These are phyloP conservation scores for Pseudevernia furfuracea DNA, from an alignment of 495 filamentous ascomycete species.

Conservation along the genomic window DNA sequence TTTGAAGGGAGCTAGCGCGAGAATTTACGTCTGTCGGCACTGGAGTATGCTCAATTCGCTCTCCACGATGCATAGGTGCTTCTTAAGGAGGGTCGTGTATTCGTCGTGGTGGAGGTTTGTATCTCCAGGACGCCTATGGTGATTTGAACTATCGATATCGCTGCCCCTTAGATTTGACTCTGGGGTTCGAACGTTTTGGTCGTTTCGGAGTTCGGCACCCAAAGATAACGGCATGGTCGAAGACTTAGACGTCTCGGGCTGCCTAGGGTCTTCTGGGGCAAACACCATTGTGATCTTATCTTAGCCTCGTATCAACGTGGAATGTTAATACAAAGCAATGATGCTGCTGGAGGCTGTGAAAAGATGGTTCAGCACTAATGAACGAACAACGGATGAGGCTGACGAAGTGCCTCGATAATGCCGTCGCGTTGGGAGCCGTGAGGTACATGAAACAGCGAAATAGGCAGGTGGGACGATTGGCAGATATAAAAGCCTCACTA, in stretches of 20 bases:
- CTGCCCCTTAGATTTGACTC: not conserved
- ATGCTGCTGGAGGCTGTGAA: not conserved
- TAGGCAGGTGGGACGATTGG: too few species aligned
- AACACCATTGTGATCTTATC: not conserved
- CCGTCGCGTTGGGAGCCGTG: not conserved
- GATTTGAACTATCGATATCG: not conserved
- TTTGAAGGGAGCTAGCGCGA: not conserved
- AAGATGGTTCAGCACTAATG: not conserved
- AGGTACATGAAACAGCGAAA: not conserved
- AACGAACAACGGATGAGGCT: not conserved
- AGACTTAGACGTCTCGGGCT: not conserved
- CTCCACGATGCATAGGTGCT: not conserved
- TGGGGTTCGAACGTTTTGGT: not conserved
- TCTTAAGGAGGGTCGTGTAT: not conserved
- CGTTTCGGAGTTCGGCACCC: not conserved
- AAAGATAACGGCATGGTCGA: not conserved
- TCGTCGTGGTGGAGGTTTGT: not conserved
- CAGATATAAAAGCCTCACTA: not conserved
- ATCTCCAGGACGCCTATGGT: not conserved
- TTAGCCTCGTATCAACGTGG: not conserved
- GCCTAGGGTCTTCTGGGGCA: not conserved
- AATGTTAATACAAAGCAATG: not conserved
- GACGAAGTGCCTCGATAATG: not conserved
- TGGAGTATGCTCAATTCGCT: not conserved
- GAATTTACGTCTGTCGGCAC: not conserved